Conservation (phyloP, 2,329 filamentous ascomycete species). For the Phaeosphaeria sp. region DNA sequence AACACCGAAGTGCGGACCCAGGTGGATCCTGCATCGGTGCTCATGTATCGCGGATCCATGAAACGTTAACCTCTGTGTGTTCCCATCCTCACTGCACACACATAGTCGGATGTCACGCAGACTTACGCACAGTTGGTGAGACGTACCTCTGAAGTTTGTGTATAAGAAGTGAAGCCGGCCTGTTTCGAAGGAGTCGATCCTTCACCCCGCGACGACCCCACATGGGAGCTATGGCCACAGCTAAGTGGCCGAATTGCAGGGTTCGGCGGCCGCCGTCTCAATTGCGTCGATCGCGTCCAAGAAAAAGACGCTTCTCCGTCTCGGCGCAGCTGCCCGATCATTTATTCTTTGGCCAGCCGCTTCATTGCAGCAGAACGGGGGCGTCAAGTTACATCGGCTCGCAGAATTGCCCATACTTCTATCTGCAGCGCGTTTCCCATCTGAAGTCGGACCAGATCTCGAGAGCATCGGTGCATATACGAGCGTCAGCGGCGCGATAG, state of each 20-base stretch:
- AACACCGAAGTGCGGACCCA: conserved; percentile 1
- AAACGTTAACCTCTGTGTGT: neutral
- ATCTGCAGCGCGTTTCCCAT: neutral
- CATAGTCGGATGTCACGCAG: neutral
- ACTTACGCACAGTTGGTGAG: neutral
- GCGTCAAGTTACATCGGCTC: neutral
- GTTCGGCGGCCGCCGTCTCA: conserved; percentile 6
- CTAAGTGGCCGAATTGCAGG: conserved; percentile 14
- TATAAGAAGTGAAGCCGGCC: neutral
- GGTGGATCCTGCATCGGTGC: conserved; percentile 14
- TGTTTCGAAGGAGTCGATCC: conserved; percentile 10
- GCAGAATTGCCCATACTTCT: neutral
- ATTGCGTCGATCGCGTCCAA: conserved; percentile 26
- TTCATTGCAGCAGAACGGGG: neutral
- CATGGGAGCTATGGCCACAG: conserved; percentile 20
- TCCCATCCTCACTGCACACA: neutral
- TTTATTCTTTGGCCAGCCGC: conserved; percentile 14
- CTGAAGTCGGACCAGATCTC: neutral
- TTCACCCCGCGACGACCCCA: conserved; percentile 16
- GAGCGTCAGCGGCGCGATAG: conserved; percentile 3
- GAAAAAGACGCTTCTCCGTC: conserved; percentile 20
- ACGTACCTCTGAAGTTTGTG: neutral
- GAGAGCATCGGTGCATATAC: neutral
- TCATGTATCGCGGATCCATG: neutral
- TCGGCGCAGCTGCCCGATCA: conserved; percentile 26